phyloP scores from a whole-genome alignment of 345 rosid genomes.

The Salix viminalis region DNA sequence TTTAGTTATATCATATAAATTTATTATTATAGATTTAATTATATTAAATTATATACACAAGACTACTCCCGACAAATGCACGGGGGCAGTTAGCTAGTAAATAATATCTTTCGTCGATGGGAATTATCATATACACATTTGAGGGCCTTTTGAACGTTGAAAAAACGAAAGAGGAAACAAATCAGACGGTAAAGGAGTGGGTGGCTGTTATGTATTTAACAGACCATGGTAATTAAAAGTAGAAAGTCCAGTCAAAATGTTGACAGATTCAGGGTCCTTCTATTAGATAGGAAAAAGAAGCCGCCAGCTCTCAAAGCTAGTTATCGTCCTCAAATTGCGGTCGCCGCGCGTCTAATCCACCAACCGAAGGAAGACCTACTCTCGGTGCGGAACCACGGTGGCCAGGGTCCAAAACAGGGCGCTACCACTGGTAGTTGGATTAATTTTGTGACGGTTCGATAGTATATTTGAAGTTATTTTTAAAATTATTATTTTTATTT shows the following conservation, averaged over 20 bases:
- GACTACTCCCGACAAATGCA: too few species aligned
- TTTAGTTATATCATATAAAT: too few species aligned
- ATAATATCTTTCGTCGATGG: neutral
- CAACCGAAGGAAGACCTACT: neutral
- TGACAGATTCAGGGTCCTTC: neutral
- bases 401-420: neutral
- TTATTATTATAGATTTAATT: too few species aligned
- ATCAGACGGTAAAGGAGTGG: neutral
- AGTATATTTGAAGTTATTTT: too few species aligned
- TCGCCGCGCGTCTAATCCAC: neutral
- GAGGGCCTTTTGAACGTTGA: neutral
- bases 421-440: neutral
- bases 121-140: neutral
- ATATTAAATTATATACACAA: too few species aligned
- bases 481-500: too few species aligned
- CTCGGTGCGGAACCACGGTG: neutral
- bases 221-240: too few species aligned
- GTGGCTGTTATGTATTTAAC: neutral
- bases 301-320: neutral
- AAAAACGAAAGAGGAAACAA: neutral
- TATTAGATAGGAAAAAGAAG: neutral
- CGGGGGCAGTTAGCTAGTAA: neutral
- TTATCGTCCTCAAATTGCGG: neutral
- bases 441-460: too few species aligned
- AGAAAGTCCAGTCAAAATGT: neutral